Conservation (phyloP, 257 asterid species). For the Solanum gandarillasii region DNA sequence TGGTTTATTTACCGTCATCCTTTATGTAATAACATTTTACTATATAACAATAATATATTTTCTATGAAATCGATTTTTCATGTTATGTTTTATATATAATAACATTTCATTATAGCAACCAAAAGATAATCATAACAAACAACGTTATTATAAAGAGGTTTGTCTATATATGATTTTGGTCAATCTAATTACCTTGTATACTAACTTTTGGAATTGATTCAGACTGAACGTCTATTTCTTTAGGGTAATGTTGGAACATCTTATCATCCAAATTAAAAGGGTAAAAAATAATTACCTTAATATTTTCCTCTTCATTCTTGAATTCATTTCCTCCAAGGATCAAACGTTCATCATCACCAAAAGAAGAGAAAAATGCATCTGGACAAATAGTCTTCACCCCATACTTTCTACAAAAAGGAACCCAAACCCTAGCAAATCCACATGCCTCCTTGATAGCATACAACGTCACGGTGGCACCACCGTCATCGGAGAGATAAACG, state of each 20-base stretch:
- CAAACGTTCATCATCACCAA: constrained; percentile 39
- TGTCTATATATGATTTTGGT: no score
- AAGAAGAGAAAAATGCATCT: constrained; percentile 50
- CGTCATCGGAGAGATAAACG: constrained; percentile 70
- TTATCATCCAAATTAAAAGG: background rate
- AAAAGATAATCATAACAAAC: background rate
- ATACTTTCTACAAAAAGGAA: constrained; percentile 58
- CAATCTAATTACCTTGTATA: background rate
- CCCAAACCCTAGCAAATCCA: constrained; percentile 44
- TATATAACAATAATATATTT: background rate
- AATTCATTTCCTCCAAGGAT: constrained; percentile 29
- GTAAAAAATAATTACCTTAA: constrained; percentile 29
- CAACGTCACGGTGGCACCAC: constrained; percentile 65
- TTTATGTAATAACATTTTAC: background rate
- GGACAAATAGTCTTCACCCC: constrained; percentile 58
- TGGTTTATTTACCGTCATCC: background rate
- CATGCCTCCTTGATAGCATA: constrained; percentile 53
- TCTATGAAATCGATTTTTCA: background rate
- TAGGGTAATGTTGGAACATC: background rate
- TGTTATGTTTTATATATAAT: background rate
- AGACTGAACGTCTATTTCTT: background rate
- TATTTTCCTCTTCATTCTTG: constrained; percentile 28
- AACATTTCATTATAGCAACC: background rate
- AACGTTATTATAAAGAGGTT: background rate
- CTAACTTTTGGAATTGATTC: background rate